Conservation (phyloP, 2,329 filamentous ascomycete genomes). For the Fusarium circinatum region DNA sequence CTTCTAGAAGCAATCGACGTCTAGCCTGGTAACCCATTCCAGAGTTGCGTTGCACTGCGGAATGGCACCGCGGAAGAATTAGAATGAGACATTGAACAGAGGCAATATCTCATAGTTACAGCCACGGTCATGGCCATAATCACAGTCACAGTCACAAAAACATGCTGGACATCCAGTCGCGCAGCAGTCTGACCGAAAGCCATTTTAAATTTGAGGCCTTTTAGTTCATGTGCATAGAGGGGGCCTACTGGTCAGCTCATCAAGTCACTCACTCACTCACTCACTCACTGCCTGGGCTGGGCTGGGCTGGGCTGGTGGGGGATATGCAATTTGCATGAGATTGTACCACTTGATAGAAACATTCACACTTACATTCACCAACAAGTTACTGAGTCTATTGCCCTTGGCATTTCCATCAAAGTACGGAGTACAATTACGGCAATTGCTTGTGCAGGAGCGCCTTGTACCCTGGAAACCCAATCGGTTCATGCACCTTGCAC, state of each 20-base stretch:
- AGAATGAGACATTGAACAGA: neutral
- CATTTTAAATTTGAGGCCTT: conserved; percentile 21
- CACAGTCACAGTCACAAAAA: neutral
- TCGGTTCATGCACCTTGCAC: conserved; percentile 2
- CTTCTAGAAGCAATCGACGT: conserved; percentile 22
- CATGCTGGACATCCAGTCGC: neutral
- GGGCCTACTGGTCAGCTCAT: neutral
- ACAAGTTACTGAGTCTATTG: neutral
- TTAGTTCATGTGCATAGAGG: neutral
- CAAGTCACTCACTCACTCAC: neutral
- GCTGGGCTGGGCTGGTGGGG: neutral
- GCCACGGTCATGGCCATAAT: neutral
- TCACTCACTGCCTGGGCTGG: neutral
- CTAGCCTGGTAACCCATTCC: neutral
- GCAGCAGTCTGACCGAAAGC: conserved; percentile 13
- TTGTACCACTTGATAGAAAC: neutral
- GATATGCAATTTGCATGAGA: neutral
- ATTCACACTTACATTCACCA: neutral
- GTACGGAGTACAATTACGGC: neutral
- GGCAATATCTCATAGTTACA: neutral
- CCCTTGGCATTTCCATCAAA: neutral
- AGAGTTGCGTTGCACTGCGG: neutral
- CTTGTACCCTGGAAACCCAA: neutral
- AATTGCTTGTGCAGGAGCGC: neutral
- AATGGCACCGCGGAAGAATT: conserved; percentile 2